phyloP scores from a whole-genome alignment of 805 yeast species.

The Wickerhamiella occidentalis region DNA sequence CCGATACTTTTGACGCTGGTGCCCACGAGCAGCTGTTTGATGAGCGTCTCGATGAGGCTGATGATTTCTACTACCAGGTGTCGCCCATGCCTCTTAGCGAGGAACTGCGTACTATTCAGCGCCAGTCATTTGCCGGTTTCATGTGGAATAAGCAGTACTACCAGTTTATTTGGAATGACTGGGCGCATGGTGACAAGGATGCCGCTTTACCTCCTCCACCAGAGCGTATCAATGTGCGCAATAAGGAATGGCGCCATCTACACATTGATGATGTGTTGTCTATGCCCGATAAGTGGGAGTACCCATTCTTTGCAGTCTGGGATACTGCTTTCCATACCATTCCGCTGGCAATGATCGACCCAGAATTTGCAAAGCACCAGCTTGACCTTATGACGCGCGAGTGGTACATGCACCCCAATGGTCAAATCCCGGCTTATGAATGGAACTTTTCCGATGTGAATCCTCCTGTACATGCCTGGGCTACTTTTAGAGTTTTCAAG shows the following conservation, averaged over 20 bases:
- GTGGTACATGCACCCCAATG: constrained; percentile 97
- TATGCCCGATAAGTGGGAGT: constrained; percentile 92
- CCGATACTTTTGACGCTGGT: constrained; percentile 47
- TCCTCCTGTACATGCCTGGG: constrained; percentile 97
- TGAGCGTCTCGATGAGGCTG: constrained; percentile 74
- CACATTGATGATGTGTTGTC: constrained; percentile 80
- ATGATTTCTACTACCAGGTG: constrained; percentile 80
- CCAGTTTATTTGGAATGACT: constrained; percentile 70
- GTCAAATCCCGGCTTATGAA: constrained; percentile 94
- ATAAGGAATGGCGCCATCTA: constrained; percentile 78
- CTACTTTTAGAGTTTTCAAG: constrained; percentile 76
- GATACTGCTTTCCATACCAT: constrained; percentile 92
- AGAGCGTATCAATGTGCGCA: constrained; percentile 76
- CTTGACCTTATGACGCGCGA: constrained; percentile 76
- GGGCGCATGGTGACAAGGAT: constrained; percentile 78
- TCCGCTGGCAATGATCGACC: constrained; percentile 88
- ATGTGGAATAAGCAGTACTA: constrained; percentile 91
- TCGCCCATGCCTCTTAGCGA: constrained; percentile 76
- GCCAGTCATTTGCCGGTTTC: constrained; percentile 90
- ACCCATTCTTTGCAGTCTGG: constrained; percentile 95
- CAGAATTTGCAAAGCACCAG: constrained; percentile 81
- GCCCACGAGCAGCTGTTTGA: constrained; percentile 58
- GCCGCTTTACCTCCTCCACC: constrained; percentile 65
- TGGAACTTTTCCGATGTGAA: constrained; percentile 95
- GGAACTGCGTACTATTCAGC: constrained; percentile 66